Evolutionary conservation across 202 grass and related monocot species (phyloP).

Genomic region (Setaria viridis): DNA sequence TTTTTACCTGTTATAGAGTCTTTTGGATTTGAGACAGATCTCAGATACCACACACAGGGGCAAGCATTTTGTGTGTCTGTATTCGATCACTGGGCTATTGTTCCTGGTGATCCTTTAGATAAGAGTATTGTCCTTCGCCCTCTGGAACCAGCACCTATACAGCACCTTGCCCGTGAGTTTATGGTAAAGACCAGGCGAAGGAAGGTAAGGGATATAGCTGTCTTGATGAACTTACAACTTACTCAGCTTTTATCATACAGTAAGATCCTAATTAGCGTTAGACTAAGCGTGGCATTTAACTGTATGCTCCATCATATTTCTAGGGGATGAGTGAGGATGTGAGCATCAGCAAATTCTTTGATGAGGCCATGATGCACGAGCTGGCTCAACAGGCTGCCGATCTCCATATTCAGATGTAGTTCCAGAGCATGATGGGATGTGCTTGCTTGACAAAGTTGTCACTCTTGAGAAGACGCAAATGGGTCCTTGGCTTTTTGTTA

Average conservation of each 20-base stretch:
- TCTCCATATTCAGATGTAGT: conserved; percentile 84
- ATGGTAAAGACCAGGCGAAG: conserved; percentile 96
- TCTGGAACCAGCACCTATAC: conserved; percentile 87
- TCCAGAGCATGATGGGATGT: background rate
- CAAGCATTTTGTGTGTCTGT: conserved; percentile 96
- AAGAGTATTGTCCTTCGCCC: conserved; percentile 88
- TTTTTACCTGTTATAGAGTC: conserved; percentile 99
- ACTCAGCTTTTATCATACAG: background rate
- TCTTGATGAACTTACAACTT: conserved; percentile 6
- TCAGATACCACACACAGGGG: conserved; percentile 96
- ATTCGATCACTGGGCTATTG: conserved; percentile 99
- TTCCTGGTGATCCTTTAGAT: conserved; percentile 96
- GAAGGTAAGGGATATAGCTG: conserved; percentile 68
- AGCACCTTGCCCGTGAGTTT: conserved; percentile 96
- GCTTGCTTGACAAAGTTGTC: background rate
- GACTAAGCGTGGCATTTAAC: conserved; percentile 26
- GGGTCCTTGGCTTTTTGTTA: background rate
- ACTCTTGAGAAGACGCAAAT: conserved; percentile 1
- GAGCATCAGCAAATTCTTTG: conserved; percentile 98
- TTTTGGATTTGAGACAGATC: conserved; percentile 98
- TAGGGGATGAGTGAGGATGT: conserved; percentile 99
- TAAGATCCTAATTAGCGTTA: conserved; percentile 12
- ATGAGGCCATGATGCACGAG: conserved; percentile 97
- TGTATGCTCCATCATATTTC: conserved; percentile 24
- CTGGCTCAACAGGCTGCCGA: conserved; percentile 95